Evolutionary conservation across 257 asterid genomes (phyloP).

Genomic region (Eucommia ulmoides): DNA sequence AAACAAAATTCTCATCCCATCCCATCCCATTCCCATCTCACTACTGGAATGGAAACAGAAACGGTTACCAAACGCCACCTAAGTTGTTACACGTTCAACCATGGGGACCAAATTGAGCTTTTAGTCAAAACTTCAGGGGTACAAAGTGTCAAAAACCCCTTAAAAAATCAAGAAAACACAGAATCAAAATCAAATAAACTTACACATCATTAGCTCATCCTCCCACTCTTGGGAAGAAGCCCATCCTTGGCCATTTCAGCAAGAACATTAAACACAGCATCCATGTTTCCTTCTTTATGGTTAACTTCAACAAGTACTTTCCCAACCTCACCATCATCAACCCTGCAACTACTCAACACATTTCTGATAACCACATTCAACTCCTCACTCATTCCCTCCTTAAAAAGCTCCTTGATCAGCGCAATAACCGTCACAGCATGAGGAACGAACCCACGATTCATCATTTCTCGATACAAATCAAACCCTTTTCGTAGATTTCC

Average conservation of each 20-base stretch:
- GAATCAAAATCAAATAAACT: no score
- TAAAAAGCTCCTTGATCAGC: slow-evolving; percentile 50
- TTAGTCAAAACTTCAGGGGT: no score
- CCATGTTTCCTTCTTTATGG: slow-evolving; percentile 69
- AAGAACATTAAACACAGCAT: slow-evolving; percentile 53
- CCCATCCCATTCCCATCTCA: no score
- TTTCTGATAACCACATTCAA: slow-evolving; percentile 34
- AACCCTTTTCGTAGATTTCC: slow-evolving; percentile 50
- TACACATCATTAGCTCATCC: no score
- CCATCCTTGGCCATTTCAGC: slow-evolving; percentile 78
- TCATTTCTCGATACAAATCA: slow-evolving; percentile 51
- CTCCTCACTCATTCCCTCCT: slow-evolving; percentile 46
- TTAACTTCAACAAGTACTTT: slow-evolving; percentile 58
- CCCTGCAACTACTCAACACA: slow-evolving; percentile 41
- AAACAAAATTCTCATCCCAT: no score
- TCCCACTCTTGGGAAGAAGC: slow-evolving; percentile 60
- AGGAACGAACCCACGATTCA: slow-evolving; percentile 36
- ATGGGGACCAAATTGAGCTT: no score
- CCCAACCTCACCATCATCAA: slow-evolving; percentile 57
- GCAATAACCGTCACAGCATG: slow-evolving; percentile 58
- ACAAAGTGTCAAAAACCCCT: no score
- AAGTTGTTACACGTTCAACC: no score
- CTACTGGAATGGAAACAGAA: no score
- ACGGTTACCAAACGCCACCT: no score
- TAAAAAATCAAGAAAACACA: no score